Evolutionary conservation across 116 monocot genomes (phyloP).

Genomic region (Phalaenopsis hybrid): DNA sequence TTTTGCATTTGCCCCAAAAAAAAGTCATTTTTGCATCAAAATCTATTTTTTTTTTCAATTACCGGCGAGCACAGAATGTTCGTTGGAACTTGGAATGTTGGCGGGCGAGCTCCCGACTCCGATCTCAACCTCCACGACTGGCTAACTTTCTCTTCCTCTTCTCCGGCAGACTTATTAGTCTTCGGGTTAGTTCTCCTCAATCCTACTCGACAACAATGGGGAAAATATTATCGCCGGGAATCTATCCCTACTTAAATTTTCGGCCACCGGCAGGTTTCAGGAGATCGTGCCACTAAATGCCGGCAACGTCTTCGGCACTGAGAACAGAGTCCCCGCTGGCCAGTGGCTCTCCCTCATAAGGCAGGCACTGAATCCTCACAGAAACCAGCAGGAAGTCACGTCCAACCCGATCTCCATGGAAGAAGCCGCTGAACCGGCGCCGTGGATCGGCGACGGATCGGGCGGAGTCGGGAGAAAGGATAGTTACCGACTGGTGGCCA

Average conservation of each 20-base stretch:
- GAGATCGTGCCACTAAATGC: conserved; percentile 49
- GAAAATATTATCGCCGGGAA: background rate
- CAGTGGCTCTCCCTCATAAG: conserved; percentile 46
- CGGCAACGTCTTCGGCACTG: conserved; percentile 39
- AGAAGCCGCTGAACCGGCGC: background rate
- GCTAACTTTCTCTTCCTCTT: conserved; percentile 22
- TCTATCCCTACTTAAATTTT: background rate
- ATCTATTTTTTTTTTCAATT: background rate
- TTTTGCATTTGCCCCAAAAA: background rate
- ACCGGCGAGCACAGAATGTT: conserved; percentile 20
- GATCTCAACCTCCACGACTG: conserved; percentile 31
- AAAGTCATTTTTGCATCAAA: background rate
- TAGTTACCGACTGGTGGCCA: conserved; percentile 46
- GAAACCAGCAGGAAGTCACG: background rate
- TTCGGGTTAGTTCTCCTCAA: conserved; percentile 29
- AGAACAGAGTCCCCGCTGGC: conserved; percentile 30
- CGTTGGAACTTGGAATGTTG: conserved; percentile 65
- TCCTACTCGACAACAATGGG: background rate
- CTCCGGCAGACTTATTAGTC: conserved; percentile 40
- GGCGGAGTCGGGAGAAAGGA: background rate
- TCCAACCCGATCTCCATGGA: too few species aligned
- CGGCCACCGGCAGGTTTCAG: conserved; percentile 32
- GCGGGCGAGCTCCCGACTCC: conserved; percentile 35
- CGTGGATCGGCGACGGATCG: conserved; percentile 4
- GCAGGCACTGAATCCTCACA: conserved; percentile 21